phyloP scores from a whole-genome alignment of 2,329 filamentous ascomycete species.

The Colletotrichum theobromicola region DNA sequence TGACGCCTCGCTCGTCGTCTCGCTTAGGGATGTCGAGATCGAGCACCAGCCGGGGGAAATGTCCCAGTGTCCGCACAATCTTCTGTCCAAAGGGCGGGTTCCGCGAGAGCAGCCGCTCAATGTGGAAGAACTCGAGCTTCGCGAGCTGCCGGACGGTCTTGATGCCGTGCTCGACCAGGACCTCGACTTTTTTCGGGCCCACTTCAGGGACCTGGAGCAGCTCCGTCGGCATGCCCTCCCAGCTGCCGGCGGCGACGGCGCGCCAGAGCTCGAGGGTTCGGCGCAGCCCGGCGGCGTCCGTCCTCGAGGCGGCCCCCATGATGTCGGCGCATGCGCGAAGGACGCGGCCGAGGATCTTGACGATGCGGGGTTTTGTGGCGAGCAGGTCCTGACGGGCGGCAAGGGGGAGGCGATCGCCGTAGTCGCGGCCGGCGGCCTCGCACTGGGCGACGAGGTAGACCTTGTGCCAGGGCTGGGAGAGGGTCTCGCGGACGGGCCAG shows the following conservation, averaged over 20 bases:
- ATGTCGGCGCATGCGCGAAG: conserved; percentile 45
- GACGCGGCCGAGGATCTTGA: conserved; percentile 35
- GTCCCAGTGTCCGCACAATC: conserved; percentile 65
- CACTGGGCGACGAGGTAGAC: conserved; percentile 77
- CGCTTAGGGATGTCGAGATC: conserved; percentile 40
- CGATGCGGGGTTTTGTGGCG: conserved; percentile 34
- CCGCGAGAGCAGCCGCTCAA: conserved; percentile 78
- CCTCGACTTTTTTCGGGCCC: conserved; percentile 76
- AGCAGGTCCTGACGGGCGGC: conserved; percentile 36
- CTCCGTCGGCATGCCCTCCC: conserved; percentile 76
- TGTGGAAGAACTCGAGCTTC: conserved; percentile 67
- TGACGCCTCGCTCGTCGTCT: conserved; percentile 38
- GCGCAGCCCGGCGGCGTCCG: conserved; percentile 70
- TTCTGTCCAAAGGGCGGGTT: conserved; percentile 85
- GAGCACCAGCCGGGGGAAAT: conserved; percentile 69
- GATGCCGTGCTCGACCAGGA: conserved; percentile 74
- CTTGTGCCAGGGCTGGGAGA: conserved; percentile 73
- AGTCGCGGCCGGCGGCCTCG: conserved; percentile 62
- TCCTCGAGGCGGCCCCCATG: conserved; percentile 31
- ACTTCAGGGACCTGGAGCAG: conserved; percentile 84
- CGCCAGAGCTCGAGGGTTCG: conserved; percentile 79
- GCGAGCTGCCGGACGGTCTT: conserved; percentile 74
- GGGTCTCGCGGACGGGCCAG: conserved; percentile 37
- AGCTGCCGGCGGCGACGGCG: conserved; percentile 74
- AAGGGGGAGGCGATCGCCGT: conserved; percentile 47